phyloP scores from a whole-genome alignment of 2,329 filamentous ascomycete genomes.

The Pseudopyricularia javanii region DNA sequence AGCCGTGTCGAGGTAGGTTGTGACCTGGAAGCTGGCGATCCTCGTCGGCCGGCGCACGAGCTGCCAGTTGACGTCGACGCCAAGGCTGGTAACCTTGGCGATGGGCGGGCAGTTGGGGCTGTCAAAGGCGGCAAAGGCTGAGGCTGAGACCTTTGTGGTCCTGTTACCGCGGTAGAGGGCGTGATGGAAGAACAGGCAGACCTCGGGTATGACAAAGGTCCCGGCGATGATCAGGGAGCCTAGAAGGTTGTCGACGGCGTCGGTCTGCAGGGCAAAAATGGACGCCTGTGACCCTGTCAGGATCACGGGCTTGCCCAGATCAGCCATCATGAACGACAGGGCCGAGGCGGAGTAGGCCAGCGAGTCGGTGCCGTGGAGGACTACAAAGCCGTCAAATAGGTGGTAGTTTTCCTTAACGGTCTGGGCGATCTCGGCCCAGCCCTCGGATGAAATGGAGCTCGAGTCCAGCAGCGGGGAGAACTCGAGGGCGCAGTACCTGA shows the following conservation, averaged over 20 bases:
- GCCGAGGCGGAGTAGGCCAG: conserved; percentile 82
- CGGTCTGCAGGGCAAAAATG: conserved; percentile 82
- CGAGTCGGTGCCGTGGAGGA: conserved; percentile 84
- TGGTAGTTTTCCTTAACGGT: conserved; percentile 78
- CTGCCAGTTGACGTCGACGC: conserved; percentile 71
- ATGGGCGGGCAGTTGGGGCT: conserved; percentile 78
- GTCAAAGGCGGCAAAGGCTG: conserved; percentile 76
- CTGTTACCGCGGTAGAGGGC: conserved; percentile 81
- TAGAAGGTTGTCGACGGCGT: conserved; percentile 82
- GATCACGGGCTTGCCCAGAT: conserved; percentile 83
- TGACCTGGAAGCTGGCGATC: conserved; percentile 63
- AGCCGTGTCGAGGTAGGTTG: conserved; percentile 67
- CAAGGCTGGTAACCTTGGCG: conserved; percentile 68
- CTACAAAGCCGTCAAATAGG: conserved; percentile 80
- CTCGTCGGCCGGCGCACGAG: conserved; percentile 62
- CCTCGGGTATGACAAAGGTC: conserved; percentile 86
- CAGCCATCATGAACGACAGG: conserved; percentile 84
- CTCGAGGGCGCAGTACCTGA: conserved; percentile 75
- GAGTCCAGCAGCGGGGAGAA: conserved; percentile 79
- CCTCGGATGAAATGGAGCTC: conserved; percentile 74
- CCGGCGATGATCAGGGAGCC: conserved; percentile 82
- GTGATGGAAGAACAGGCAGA: conserved; percentile 89
- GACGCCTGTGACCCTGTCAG: conserved; percentile 74
- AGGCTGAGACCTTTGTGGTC: conserved; percentile 77
- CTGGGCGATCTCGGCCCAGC: conserved; percentile 74